Conservation (phyloP, 164 flowering plant genomes). For the Nymphaea thermarum region DNA sequence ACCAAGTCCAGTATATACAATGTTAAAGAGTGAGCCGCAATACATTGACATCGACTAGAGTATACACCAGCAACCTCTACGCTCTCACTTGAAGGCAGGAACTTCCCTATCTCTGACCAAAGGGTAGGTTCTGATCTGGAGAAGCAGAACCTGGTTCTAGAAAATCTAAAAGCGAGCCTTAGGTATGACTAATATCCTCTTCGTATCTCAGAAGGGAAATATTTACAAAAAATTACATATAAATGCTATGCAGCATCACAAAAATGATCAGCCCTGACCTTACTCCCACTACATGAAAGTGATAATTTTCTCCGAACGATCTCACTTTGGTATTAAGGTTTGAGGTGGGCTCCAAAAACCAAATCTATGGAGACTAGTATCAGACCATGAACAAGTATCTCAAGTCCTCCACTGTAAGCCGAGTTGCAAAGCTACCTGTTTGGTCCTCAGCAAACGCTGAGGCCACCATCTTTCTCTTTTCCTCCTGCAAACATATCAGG, state of each 20-base stretch:
- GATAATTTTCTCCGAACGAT: not conserved
- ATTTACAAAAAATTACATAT: not conserved
- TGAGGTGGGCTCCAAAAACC: not conserved
- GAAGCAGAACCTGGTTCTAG: too few relatives aligned
- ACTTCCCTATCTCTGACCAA: too few relatives aligned
- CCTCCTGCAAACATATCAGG: constrained; percentile 42
- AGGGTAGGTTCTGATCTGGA: too few relatives aligned
- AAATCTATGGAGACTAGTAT: not conserved
- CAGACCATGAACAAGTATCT: constrained; percentile 59
- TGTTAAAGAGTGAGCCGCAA: too few relatives aligned
- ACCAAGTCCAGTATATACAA: too few relatives aligned
- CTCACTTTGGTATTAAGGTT: not conserved
- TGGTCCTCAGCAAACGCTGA: constrained; percentile 96
- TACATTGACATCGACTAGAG: too few relatives aligned
- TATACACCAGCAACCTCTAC: too few relatives aligned
- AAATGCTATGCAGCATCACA: not conserved
- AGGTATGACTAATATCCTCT: too few relatives aligned
- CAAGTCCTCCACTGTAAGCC: constrained; percentile 78
- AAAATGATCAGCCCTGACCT: not conserved
- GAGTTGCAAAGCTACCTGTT: constrained; percentile 35
- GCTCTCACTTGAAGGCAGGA: too few relatives aligned
- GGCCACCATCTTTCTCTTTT: constrained; percentile 92
- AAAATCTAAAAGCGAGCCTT: too few relatives aligned
- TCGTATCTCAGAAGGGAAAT: too few relatives aligned
- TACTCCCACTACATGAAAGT: not conserved